Conservation (phyloP, 2,329 filamentous ascomycete species). For the Fusarium sublunatum region DNA sequence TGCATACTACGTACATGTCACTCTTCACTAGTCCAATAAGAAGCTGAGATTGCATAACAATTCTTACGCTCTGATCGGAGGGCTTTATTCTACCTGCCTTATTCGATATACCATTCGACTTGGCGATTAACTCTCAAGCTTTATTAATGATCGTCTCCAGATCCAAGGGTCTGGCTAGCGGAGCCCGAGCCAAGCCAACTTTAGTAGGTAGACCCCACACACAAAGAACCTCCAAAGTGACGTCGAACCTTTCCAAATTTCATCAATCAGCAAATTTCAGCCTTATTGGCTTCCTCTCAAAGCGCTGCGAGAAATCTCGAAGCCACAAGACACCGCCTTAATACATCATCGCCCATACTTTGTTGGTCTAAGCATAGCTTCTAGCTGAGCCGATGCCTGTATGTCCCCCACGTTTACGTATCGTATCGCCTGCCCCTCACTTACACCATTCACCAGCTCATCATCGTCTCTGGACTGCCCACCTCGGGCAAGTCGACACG, state of each 20-base stretch:
- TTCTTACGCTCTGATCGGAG: background rate
- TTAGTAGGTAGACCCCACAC: conserved; percentile 19
- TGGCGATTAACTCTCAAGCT: no score
- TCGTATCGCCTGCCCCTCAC: conserved; percentile 10
- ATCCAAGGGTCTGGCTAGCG: conserved; percentile 10
- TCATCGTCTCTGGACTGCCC: conserved; percentile 74
- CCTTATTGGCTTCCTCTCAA: conserved; percentile 6
- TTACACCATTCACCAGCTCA: conserved; percentile 60
- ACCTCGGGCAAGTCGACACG: conserved; percentile 76
- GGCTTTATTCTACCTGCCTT: background rate
- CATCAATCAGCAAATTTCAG: conserved; percentile 18
- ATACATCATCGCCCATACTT: background rate
- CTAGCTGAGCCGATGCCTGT: conserved; percentile 41
- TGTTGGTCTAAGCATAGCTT: background rate
- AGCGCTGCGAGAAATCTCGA: conserved; percentile 1
- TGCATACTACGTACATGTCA: background rate
- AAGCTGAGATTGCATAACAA: background rate
- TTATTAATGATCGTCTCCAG: background rate
- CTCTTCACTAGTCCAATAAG: background rate
- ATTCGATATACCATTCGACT: background rate
- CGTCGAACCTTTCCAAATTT: conserved; percentile 31
- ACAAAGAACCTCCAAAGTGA: conserved; percentile 24
- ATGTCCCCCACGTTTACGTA: conserved; percentile 15
- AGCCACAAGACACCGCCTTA: background rate
- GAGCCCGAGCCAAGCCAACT: background rate